phyloP scores from a whole-genome alignment of 371 early-diverging fungal species.

The Mucor velutinosus region DNA sequence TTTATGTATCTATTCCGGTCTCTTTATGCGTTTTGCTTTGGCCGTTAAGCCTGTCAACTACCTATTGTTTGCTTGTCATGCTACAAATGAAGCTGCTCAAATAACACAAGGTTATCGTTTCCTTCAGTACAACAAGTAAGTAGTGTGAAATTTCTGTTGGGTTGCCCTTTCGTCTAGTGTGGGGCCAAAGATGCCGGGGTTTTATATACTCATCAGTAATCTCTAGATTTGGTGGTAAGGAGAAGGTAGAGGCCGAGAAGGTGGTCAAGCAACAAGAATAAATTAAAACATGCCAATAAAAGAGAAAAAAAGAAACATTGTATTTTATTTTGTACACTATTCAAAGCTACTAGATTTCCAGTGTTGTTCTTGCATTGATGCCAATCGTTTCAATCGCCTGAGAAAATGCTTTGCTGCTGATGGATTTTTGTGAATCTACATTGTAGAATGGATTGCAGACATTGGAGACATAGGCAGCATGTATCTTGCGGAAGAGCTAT shows the following conservation, averaged over 20 bases:
- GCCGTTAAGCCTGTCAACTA: slow-evolving; percentile 91
- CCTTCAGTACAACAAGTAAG: slow-evolving; percentile 72
- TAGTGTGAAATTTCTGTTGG: background rate
- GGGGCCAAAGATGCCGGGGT: background rate
- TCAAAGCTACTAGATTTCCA: slow-evolving; percentile 18
- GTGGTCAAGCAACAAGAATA: slow-evolving; percentile 4
- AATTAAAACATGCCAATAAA: background rate
- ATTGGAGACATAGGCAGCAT: slow-evolving; percentile 75
- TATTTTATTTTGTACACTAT: slow-evolving; percentile 2
- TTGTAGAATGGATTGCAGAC: slow-evolving; percentile 87
- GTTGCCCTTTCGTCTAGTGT: background rate
- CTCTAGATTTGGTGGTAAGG: slow-evolving; percentile 42
- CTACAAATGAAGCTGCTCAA: slow-evolving; percentile 88
- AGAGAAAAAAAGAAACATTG: background rate
- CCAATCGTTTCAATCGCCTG: slow-evolving; percentile 64
- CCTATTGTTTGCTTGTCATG: slow-evolving; percentile 92
- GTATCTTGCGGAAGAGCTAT: slow-evolving; percentile 80
- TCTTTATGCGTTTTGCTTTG: slow-evolving; percentile 97
- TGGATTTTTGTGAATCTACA: slow-evolving; percentile 57
- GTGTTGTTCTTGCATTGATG: slow-evolving; percentile 27
- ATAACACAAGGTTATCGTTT: slow-evolving; percentile 85
- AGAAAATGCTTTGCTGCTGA: slow-evolving; percentile 59
- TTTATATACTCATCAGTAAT: background rate
- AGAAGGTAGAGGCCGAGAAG: slow-evolving; percentile 19
- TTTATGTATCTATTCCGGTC: slow-evolving; percentile 78